Percentiles rank a stretch among this genome's conserved stretches.
These are phyloP conservation scores for Penicillium steckii DNA, from an alignment of 495 filamentous ascomycete genomes.

Conservation along the genomic window DNA sequence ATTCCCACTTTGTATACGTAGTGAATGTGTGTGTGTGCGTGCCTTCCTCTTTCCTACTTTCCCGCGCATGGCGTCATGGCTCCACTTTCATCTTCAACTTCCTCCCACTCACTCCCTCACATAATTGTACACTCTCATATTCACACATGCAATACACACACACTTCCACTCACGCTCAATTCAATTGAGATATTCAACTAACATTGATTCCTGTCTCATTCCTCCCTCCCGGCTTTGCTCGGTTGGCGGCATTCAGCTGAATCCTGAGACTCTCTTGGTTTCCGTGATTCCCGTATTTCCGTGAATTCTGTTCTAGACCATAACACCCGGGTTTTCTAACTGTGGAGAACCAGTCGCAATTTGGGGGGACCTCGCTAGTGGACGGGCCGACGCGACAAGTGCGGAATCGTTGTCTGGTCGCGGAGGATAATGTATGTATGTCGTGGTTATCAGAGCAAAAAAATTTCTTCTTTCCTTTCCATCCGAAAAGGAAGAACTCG, in stretches of 20 bases:
- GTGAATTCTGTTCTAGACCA: not conserved
- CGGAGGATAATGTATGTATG: too few relatives aligned
- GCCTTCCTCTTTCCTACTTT: not conserved
- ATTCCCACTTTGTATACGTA: too few relatives aligned
- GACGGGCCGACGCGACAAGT: not conserved
- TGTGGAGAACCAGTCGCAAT: not conserved
- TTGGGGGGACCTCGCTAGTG: not conserved
- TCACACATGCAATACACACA: too few relatives aligned
- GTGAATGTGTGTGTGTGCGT: constrained; percentile 2
- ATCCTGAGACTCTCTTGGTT: too few relatives aligned
- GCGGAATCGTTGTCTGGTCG: not conserved
- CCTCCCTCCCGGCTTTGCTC: not conserved
- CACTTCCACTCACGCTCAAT: not conserved
- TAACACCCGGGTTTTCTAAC: not conserved
- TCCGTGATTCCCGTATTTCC: not conserved
- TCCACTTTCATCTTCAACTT: constrained; percentile 8
- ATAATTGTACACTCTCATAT: too few relatives aligned
- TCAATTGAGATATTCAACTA: not conserved
- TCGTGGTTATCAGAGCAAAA: not conserved
- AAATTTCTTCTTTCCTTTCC: not conserved
- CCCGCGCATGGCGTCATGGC: constrained; percentile 12
- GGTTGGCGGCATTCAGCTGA: not conserved
- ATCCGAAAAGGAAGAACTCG: not conserved
- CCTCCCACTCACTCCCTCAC: constrained; percentile 1
- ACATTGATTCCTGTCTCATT: not conserved